These are phyloP conservation scores for Chenopodium album DNA, from an alignment of 148 eudicot species.

Conservation along the genomic window DNA sequence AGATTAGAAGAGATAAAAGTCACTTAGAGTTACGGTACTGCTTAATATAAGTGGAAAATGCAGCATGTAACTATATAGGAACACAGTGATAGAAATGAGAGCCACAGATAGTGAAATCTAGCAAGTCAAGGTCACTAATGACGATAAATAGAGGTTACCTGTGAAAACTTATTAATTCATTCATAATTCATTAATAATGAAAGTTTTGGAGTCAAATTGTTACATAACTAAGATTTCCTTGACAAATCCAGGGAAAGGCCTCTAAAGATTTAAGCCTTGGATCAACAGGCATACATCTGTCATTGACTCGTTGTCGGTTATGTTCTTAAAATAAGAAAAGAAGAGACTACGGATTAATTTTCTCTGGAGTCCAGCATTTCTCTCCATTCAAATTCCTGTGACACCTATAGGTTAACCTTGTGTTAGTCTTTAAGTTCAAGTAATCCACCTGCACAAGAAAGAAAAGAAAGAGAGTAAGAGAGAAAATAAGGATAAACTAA, in stretches of 20 bases:
- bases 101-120: neutral
- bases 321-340: constrained; percentile 13
- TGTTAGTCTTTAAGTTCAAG: constrained; percentile 72
- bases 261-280: neutral
- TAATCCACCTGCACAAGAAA: constrained; percentile 67
- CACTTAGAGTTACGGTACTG: neutral
- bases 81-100: neutral
- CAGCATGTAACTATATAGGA: neutral
- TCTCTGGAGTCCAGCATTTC: constrained; percentile 55
- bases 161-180: neutral
- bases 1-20: too few relatives aligned
- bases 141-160: neutral
- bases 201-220: neutral
- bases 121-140: neutral
- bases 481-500: neutral
- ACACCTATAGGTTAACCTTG: constrained; percentile 41
- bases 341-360: constrained; percentile 46
- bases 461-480: constrained; percentile 3
- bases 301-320: constrained; percentile 11
- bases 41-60: neutral
- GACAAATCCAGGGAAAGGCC: neutral
- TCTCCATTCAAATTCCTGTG: constrained; percentile 37
- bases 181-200: neutral
- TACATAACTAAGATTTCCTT: neutral
- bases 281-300: neutral